Evolutionary conservation across 1,139 yeast species (phyloP).

Genomic region (Pichia sorboxylosa): DNA sequence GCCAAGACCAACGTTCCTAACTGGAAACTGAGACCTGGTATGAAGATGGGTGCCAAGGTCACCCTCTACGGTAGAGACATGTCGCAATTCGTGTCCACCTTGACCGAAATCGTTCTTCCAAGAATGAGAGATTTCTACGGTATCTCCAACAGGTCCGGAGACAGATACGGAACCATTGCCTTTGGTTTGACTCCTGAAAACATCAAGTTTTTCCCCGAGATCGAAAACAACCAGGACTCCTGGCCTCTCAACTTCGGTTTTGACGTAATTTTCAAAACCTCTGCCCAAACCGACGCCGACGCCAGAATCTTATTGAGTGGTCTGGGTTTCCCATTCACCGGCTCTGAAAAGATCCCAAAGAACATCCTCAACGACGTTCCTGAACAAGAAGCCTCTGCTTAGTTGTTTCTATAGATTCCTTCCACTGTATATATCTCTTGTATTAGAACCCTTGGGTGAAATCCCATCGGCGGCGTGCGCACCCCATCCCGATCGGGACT

Average conservation of each 20-base stretch:
- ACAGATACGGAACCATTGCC: slow-evolving; percentile 71
- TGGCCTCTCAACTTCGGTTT: slow-evolving; percentile 85
- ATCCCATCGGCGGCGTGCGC: no score
- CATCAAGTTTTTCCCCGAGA: slow-evolving; percentile 80
- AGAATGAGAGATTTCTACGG: slow-evolving; percentile 84
- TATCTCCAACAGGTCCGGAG: slow-evolving; percentile 67
- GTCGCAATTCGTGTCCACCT: slow-evolving; percentile 74
- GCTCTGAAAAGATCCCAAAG: slow-evolving; percentile 32
- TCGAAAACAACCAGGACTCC: slow-evolving; percentile 80
- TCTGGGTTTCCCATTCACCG: slow-evolving; percentile 69
- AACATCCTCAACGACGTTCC: slow-evolving; percentile 14
- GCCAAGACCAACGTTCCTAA: slow-evolving; percentile 73
- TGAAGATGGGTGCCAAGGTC: slow-evolving; percentile 85
- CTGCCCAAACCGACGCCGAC: slow-evolving; percentile 83
- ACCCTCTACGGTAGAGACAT: slow-evolving; percentile 70
- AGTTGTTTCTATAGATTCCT: background rate
- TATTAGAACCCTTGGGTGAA: no score
- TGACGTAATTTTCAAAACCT: slow-evolving; percentile 74
- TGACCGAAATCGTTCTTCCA: slow-evolving; percentile 88
- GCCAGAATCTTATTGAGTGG: slow-evolving; percentile 83
- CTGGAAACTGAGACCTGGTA: slow-evolving; percentile 83
- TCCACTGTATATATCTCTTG: no score
- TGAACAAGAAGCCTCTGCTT: background rate
- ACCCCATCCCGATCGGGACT: no score
- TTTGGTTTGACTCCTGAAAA: slow-evolving; percentile 76